Conservation (phyloP, 768 basidiomycete genomes). For the Cystobasidium ongulense region DNA sequence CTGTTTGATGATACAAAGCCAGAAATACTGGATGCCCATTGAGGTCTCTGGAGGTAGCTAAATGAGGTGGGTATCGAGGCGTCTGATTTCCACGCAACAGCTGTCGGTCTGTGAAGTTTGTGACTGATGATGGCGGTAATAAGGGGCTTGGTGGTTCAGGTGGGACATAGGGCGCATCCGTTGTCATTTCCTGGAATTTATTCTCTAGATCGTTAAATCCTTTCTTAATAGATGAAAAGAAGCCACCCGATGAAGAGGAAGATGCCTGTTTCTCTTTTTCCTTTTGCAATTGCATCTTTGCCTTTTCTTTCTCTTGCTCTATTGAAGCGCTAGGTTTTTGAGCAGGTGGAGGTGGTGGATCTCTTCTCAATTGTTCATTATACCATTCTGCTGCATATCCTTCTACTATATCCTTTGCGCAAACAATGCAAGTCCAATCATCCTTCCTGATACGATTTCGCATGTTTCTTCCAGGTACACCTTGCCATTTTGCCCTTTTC, state of each 20-base stretch:
- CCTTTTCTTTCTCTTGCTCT: neutral
- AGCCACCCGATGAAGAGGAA: neutral
- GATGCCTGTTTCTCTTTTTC: neutral
- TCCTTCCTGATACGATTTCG: neutral
- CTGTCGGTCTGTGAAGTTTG: conserved; percentile 17
- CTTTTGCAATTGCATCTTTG: neutral
- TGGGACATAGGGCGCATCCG: neutral
- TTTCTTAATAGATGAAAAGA: conserved; percentile 24
- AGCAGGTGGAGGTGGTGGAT: neutral
- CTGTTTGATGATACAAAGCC: conserved; percentile 10
- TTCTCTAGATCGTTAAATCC: conserved; percentile 18
- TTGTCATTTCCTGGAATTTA: conserved; percentile 22
- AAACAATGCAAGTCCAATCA: conserved; percentile 20
- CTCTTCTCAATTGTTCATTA: conserved; percentile 1
- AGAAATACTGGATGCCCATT: conserved; percentile 26
- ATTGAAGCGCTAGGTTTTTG: neutral
- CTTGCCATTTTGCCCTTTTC: conserved; percentile 17
- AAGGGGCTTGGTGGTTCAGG: neutral
- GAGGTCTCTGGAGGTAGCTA: conserved; percentile 3
- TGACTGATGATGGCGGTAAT: neutral
- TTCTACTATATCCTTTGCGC: conserved; percentile 25
- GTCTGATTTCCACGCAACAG: neutral
- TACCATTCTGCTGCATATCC: conserved; percentile 20
- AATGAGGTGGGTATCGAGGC: conserved; percentile 2
- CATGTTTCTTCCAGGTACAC: conserved; percentile 18